These are phyloP conservation scores for Kuraishia hungarica DNA, from an alignment of 805 yeast genomes.

Conservation along the genomic window DNA sequence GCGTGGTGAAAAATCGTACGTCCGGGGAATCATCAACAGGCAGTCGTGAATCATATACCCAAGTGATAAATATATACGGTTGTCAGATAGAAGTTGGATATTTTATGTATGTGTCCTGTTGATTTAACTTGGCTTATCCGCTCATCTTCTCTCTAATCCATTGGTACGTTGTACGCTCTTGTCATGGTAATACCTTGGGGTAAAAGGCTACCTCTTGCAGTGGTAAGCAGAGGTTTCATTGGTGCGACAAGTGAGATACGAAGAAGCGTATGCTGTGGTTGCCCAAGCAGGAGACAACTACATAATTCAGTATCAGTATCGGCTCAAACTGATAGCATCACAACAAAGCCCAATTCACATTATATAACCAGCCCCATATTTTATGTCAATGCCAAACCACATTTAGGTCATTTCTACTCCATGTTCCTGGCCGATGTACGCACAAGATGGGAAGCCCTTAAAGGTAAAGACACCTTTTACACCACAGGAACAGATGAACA, in stretches of 20 bases:
- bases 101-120: too few species aligned
- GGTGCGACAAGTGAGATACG: background rate
- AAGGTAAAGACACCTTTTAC: constrained; percentile 36
- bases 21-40: background rate
- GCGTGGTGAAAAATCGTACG: background rate
- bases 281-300: background rate
- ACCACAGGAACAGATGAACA: constrained; percentile 97
- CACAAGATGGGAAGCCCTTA: constrained; percentile 59
- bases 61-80: too few species aligned
- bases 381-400: constrained; percentile 94
- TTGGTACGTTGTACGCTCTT: too few species aligned
- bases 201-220: background rate
- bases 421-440: constrained; percentile 78
- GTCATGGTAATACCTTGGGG: background rate
- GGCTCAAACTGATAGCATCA: background rate
- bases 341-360: background rate
- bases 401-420: constrained; percentile 86
- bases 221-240: background rate
- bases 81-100: too few species aligned
- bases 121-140: too few species aligned
- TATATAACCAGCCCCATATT: constrained; percentile 89
- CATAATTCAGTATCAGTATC: background rate
- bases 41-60: too few species aligned
- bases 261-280: background rate
- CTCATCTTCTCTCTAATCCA: too few species aligned